Base-by-base conservation (phyloP, 257 asterid species). In the Perilla frutescens region DNA sequence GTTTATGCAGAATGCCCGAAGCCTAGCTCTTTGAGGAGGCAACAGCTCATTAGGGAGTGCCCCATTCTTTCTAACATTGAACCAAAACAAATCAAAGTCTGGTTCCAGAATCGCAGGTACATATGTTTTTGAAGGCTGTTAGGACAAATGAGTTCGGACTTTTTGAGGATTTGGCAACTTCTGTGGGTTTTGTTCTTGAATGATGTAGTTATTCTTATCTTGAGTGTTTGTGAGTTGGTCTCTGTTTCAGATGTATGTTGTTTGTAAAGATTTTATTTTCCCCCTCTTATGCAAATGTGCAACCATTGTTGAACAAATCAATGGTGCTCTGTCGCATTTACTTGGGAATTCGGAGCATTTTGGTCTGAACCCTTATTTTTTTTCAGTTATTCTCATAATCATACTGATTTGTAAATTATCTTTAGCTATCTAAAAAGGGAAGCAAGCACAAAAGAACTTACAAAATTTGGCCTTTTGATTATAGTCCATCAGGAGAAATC, bases 101-200 rank as follows among this genome's bases (percentile, higher is more conserved):
- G 97, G 98, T 94, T 94, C 83, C 98, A 94, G 81, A 94, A 94
- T 75, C 85, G 98, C 59, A 90, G 98, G 98, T 93, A 83, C 45
- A 6, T 7, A 7, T 47, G 43, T 20, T 31, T 5, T 15, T 26
- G 3, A 6, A 9, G 63, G 55, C 37, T 62, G 51, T 36, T 49
- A 60, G 59, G 50, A 45, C 47, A 3, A 8, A 67, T 47, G 70
- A 53, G 37, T 62, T 13, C 34, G 78, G 55, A 39, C n/a, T 47
- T 50, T 65, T 14, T 54, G 11, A 31, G 80, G 53, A 41, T 70
- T 80, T 71, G 9, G 15, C 9, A 36, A 41, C 3, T 70, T 63
- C 49, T 57, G 5, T 56, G 11, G n/a, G 11, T 10, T 68, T 62
- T 54, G 34, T 67, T 66, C 34, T 72, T 14, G 64, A 59, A 65